Evolutionary conservation across 179 eudicot species (phyloP), one percentile per base, ranked within the genome.

Genomic region (Beta corolliflora): DNA sequence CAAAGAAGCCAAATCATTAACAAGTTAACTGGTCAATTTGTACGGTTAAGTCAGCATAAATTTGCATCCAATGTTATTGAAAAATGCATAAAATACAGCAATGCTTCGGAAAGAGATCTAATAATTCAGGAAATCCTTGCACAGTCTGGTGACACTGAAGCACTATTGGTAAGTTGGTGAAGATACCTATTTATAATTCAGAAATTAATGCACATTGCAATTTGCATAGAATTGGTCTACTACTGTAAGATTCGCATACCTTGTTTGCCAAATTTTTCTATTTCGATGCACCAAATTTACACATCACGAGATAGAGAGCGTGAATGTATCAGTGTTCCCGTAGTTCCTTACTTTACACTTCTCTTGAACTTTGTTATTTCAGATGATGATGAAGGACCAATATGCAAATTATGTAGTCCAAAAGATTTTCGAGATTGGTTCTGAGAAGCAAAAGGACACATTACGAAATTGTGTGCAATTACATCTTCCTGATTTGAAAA

Each of bases 311-410:
- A 36, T 36, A 36, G 41, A 36, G 41, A 36, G 41, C 41, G 41
- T 36, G 3, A 36, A 36, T 36, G 41, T 36, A 36, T 36, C 3
- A 36, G 41, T 36, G 41, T 36, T 45, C 41, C 54, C 3, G 6
- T 66, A 14, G 44, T 11, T 16, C 61, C 19, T 80, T 46, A 7
- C 18, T 58, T 53, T 46, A 7, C 29, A 1, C 8, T 54, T 21
- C 54, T 55, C 9, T 54, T 46, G 14, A 67, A 65, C 56, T 64
- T 0, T 80, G 45, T 60, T 72, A 25, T 71, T 78, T 64, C 78
- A 93, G 98, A 69, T 80, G 83, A 89, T 94, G 97, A 90, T 94
- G 92, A 93, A 92, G 84, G 97, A 93, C 84, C 97, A 92, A 77
- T 92, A 80, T 76, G 96, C 93, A 77, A 92, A 93, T 83, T 93